A percentile compares a stretch with the other conserved stretches of the same genome.
Evolutionary conservation across 805 yeast genomes (phyloP).

Genomic region (Schwanniomyces sp.): DNA sequence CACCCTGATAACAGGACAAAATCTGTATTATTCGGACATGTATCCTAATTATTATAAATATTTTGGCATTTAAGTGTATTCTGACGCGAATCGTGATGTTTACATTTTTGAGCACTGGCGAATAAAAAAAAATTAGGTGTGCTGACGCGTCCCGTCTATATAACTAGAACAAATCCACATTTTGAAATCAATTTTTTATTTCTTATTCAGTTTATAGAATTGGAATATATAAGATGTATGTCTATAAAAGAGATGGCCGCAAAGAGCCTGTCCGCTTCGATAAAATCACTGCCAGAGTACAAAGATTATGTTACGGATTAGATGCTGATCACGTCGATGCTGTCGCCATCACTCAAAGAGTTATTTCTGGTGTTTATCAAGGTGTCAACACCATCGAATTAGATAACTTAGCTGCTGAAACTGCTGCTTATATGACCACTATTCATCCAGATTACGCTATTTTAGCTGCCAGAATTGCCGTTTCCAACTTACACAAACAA

Average conservation of each 20-base stretch:
- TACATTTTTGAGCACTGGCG: not conserved
- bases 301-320: conserved; percentile 91
- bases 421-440: conserved; percentile 97
- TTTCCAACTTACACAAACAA: conserved; percentile 91
- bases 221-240: conserved; percentile 57
- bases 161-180: conserved; percentile 5
- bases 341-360: conserved; percentile 92
- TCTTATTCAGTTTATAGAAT: conserved; percentile 1
- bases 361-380: conserved; percentile 93
- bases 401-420: conserved; percentile 79
- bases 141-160: conserved; percentile 7
- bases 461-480: conserved; percentile 93
- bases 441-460: conserved; percentile 97
- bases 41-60: not conserved
- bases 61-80: not conserved
- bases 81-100: conserved; percentile 1
- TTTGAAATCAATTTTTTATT: not conserved
- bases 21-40: not conserved
- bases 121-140: not conserved
- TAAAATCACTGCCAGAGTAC: conserved; percentile 89
- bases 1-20: not conserved
- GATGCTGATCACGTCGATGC: conserved; percentile 92
- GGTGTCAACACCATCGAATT: conserved; percentile 92
- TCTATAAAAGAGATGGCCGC: conserved; percentile 89
- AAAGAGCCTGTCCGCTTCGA: conserved; percentile 94